phyloP scores from a whole-genome alignment of 192 early-diverging fungal species.

The Linnemannia exigua region DNA sequence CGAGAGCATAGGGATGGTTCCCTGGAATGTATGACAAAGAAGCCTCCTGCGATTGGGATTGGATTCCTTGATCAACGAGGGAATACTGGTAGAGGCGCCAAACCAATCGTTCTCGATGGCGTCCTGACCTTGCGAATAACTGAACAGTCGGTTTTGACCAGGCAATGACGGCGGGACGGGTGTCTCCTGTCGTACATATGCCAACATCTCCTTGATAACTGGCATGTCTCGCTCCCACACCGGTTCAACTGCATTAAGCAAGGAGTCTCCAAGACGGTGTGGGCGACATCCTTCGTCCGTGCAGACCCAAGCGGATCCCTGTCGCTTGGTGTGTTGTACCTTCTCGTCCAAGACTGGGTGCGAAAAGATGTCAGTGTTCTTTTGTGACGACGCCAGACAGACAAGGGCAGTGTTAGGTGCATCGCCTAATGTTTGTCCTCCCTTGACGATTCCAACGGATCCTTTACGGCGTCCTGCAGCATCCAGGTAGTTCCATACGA shows the following conservation, averaged over 20 bases:
- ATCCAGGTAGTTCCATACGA: slow-evolving; percentile 49
- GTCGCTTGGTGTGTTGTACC: slow-evolving; percentile 27
- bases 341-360: slow-evolving; percentile 40
- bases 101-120: slow-evolving; percentile 46
- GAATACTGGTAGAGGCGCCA: neutral
- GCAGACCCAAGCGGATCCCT: slow-evolving; percentile 47
- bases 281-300: slow-evolving; percentile 49
- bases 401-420: slow-evolving; percentile 14
- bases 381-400: slow-evolving; percentile 41
- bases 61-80: slow-evolving; percentile 17
- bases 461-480: slow-evolving; percentile 41
- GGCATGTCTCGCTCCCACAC: slow-evolving; percentile 45
- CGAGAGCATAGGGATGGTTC: slow-evolving; percentile 21
- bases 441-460: slow-evolving; percentile 40
- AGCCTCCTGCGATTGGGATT: slow-evolving; percentile 11
- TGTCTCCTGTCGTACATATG: slow-evolving; percentile 45
- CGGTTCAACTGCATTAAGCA: slow-evolving; percentile 40
- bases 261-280: slow-evolving; percentile 42
- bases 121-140: slow-evolving; percentile 24
- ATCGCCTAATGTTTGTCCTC: slow-evolving; percentile 14
- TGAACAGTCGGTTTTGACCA: slow-evolving; percentile 18
- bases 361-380: slow-evolving; percentile 8
- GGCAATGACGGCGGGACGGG: neutral
- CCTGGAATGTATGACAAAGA: slow-evolving; percentile 52
- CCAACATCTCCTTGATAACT: slow-evolving; percentile 44